Base-by-base conservation (phyloP, 2,329 filamentous ascomycete genomes). In the Phialocephala subalpina region DNA sequence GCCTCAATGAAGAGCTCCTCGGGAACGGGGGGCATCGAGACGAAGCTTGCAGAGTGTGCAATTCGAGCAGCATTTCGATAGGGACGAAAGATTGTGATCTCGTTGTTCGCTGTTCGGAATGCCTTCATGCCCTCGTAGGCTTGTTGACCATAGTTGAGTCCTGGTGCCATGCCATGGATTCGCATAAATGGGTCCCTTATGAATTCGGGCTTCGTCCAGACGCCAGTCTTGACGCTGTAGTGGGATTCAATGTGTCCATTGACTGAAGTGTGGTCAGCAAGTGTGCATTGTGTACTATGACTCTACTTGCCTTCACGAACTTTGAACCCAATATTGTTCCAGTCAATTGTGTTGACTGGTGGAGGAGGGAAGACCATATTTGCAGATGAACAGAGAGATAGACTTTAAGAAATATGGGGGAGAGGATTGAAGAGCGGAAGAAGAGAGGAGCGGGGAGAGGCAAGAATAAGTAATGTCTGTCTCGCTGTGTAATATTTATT, bases 101-200 rank as follows among this genome's bases (percentile, higher is more conserved):
- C 80, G 66, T 83, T 77, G 78, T 91, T 87, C 20, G 93, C 92
- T 2, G 85, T 83, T 69, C 95, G 93, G 86, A 97, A 97, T 63
- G 95, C 94, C 81, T 98, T 98, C 78, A 98, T 89, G n/a, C 96
- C 96, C 79, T 99, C 96, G 83, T 97, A 99, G 74, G 93, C 95
- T 82, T 98, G 96, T 78, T 97, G 94, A 65, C 95, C 94, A 79
- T 99, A 99, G 85, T 99, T 99, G 71, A 98, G 87, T 52, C 89
- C 95, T 0, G 96, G 94, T 0, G 94, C 90, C 92, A 99, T 96
- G 79, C 95, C 96, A 80, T 98, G 95, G 77, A 98, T 89, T 71
- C 90, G 90, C 73, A 98, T 87, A 82, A 86, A 94, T 7, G 95
- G 95, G 74, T 95, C 92, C 67, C 87, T 81, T 67, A 97, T 89